Evolutionary conservation across 805 yeast species (phyloP).

Genomic region (Candida maris): DNA sequence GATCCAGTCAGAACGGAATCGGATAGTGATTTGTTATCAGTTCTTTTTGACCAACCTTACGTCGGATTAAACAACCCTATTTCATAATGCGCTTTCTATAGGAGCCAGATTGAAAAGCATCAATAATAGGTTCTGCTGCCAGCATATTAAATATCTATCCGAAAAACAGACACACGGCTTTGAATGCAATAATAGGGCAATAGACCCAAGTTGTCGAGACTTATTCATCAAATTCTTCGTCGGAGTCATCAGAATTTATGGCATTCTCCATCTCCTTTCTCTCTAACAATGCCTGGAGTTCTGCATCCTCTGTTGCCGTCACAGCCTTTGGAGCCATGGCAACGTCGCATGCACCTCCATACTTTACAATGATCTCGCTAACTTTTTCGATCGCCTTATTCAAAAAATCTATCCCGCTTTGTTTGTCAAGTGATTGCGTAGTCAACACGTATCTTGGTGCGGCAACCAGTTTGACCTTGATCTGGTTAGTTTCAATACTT

Average conservation of each 20-base stretch:
- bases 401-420: constrained; percentile 76
- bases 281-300: constrained; percentile 92
- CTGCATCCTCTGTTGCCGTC: constrained; percentile 97
- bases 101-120: too few species aligned
- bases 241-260: constrained; percentile 67
- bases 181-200: too few species aligned
- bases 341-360: constrained; percentile 85
- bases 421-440: constrained; percentile 88
- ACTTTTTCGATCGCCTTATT: constrained; percentile 78
- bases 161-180: too few species aligned
- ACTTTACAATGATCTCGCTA: constrained; percentile 59
- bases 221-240: constrained; percentile 29
- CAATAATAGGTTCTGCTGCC: too few species aligned
- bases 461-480: constrained; percentile 93
- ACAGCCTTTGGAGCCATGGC: constrained; percentile 99
- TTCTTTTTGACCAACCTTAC: constrained; percentile 11
- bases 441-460: constrained; percentile 95
- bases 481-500: constrained; percentile 79
- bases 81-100: too few species aligned
- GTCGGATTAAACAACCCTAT: constrained; percentile 1
- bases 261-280: constrained; percentile 86
- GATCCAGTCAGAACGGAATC: constrained; percentile 2
- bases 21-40: constrained; percentile 13
- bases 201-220: too few species aligned
- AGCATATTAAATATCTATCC: too few species aligned